Base-by-base conservation (phyloP, 1,284 basidiomycete genomes). In the Cutaneotrichosporon arboriforme region DNA sequence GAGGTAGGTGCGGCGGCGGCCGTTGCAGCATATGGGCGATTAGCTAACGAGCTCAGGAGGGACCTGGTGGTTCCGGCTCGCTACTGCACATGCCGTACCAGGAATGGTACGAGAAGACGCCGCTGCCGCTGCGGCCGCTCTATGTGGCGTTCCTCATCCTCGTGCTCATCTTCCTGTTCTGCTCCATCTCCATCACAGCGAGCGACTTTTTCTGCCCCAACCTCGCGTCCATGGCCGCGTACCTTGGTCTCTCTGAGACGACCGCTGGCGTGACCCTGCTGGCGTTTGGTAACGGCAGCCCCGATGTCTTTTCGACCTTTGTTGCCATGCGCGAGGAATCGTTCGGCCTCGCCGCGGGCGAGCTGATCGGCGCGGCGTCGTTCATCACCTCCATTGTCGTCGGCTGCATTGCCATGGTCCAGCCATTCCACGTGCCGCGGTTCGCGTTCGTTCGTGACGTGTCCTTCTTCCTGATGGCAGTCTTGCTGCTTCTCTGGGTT, bases 171-270 rank as follows among this genome's bases (percentile, higher is more conserved):
- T 77, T 89, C 46, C 83, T 94, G 20, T 75, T 77, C 63, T 70
- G 74, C n/a, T 79, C 88, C 37, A 84, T 94, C 43, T 90, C 91
- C 4, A 94, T 96, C 70, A 86, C 85, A 60, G 90, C 91, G 9
- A 87, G 88, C 36, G 92, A 97, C 75, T 97, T 94, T 77, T 94
- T 97, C 77, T 92, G 88, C 44, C 91, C 91, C 2, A 96, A 97
- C 72, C 81, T 96, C 31, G 85, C 87, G 0, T 89, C 90, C 0
- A 85, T 94, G 35, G 83, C 91, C 0, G 80, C 85, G 44, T 76
- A 88, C 8, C 81, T 96, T 2, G 87, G 90, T 0, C 74, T 97
- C 33, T 87, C 87, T 63, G 90, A 97, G 73, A 88, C 88, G 55
- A 84, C 94, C 8, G 90, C 90, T 0, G 91, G 91, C 0, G 90